Evolutionary conservation across 768 basidiomycete species (phyloP).

Genomic region (Ephemerocybe angulata): DNA sequence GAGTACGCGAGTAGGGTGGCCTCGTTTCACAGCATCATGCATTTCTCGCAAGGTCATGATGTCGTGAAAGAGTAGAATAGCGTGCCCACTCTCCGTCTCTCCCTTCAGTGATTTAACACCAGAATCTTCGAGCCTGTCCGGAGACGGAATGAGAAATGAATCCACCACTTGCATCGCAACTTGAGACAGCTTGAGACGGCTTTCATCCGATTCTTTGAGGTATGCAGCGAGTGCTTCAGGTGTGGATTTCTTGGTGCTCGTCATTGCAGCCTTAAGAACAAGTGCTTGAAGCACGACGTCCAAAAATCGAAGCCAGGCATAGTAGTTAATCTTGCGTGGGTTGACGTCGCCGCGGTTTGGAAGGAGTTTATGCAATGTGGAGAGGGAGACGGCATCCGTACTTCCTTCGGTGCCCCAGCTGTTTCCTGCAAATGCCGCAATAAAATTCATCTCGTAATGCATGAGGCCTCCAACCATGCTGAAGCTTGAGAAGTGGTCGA

Average conservation of each 20-base stretch:
- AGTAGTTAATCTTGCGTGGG: constrained; percentile 15
- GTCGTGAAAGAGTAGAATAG: constrained; percentile 12
- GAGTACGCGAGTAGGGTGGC: constrained; percentile 14
- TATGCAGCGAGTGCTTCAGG: no score
- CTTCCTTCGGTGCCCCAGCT: constrained; percentile 9
- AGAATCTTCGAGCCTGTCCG: constrained; percentile 1
- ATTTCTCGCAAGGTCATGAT: constrained; percentile 20
- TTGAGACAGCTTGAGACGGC: neutral
- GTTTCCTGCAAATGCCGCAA: constrained; percentile 5
- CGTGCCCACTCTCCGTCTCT: constrained; percentile 1
- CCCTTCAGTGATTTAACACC: constrained; percentile 7
- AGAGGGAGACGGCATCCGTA: constrained; percentile 9
- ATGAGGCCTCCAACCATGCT: constrained; percentile 18
- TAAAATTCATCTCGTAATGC: constrained; percentile 16
- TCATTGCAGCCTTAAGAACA: neutral
- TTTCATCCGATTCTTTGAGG: neutral
- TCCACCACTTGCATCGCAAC: neutral
- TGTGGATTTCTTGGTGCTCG: no score
- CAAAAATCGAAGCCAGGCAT: constrained; percentile 16
- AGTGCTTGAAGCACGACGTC: constrained; percentile 10
- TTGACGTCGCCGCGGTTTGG: constrained; percentile 11
- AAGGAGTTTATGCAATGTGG: neutral
- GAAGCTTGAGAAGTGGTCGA: constrained; percentile 17
- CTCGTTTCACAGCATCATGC: constrained; percentile 17
- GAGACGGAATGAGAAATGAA: neutral